A percentile compares a stretch with the other conserved stretches of the same genome.
Evolutionary conservation across 345 rosid genomes (phyloP).

Genomic region (Gossypium thurberi): DNA sequence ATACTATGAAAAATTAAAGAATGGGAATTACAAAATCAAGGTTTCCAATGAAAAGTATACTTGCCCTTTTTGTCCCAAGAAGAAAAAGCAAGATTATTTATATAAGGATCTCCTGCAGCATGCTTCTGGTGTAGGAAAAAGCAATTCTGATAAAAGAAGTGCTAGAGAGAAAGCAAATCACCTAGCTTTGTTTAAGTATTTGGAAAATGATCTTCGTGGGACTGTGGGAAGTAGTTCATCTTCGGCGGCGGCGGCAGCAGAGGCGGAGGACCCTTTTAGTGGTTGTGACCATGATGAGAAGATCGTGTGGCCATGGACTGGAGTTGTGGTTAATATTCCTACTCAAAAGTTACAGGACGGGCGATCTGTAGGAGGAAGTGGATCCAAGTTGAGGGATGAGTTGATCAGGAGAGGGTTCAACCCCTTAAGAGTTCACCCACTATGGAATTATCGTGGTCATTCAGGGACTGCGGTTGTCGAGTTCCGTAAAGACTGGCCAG

Average conservation of each 20-base stretch:
- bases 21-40: constrained; percentile 53
- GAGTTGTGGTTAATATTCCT: constrained; percentile 77
- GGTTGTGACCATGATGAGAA: constrained; percentile 55
- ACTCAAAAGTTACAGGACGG: constrained; percentile 59
- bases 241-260: constrained; percentile 11
- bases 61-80: constrained; percentile 81
- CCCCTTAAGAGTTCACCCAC: constrained; percentile 70
- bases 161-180: constrained; percentile 71
- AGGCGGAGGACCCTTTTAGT: constrained; percentile 23
- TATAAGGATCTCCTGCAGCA: constrained; percentile 81
- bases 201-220: constrained; percentile 48
- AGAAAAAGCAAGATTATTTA: constrained; percentile 54
- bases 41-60: constrained; percentile 47
- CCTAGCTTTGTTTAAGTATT: constrained; percentile 70
- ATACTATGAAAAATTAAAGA: constrained; percentile 64
- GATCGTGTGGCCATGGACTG: constrained; percentile 84
- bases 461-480: constrained; percentile 85
- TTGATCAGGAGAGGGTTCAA: constrained; percentile 68
- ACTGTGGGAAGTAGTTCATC: constrained; percentile 23
- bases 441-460: constrained; percentile 84
- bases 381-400: constrained; percentile 80
- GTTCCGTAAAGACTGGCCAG: constrained; percentile 86
- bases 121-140: constrained; percentile 92
- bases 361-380: constrained; percentile 66
- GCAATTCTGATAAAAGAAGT: constrained; percentile 64